Evolutionary conservation across 176 grass and related monocot species (phyloP).

Genomic region (Saccharum officinarum): DNA sequence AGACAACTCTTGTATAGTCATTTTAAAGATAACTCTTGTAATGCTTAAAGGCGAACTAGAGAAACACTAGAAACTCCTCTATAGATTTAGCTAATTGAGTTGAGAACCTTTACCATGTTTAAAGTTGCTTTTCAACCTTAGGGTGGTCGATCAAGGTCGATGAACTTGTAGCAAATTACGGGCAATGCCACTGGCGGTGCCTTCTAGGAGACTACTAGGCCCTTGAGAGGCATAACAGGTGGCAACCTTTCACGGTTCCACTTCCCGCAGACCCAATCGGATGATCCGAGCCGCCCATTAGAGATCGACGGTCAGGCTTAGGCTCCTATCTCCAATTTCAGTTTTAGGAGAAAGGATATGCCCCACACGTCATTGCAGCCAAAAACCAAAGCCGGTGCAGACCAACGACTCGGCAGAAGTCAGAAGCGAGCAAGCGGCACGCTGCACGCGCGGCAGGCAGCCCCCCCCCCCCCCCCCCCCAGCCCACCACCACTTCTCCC

Average conservation of each 20-base stretch:
- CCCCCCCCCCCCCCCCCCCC: background rate
- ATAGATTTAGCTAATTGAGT: background rate
- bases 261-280: background rate
- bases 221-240: background rate
- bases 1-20: background rate
- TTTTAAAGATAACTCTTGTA: background rate
- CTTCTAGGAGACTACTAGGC: background rate
- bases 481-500: background rate
- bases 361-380: slow-evolving; percentile 25
- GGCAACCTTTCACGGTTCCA: background rate
- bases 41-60: too few relatives aligned
- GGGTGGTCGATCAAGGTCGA: background rate
- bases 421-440: slow-evolving; percentile 12
- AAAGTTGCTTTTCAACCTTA: background rate
- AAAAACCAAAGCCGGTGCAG: background rate
- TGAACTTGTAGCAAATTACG: background rate
- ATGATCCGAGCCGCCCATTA: background rate
- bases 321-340: background rate
- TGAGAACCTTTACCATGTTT: background rate
- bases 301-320: background rate
- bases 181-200: background rate
- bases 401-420: slow-evolving; percentile 18
- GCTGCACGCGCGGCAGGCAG: slow-evolving; percentile 8
- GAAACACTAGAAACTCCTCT: background rate
- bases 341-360: background rate